Conservation (phyloP, 495 filamentous ascomycete genomes). For the Penicillium samsonianum region DNA sequence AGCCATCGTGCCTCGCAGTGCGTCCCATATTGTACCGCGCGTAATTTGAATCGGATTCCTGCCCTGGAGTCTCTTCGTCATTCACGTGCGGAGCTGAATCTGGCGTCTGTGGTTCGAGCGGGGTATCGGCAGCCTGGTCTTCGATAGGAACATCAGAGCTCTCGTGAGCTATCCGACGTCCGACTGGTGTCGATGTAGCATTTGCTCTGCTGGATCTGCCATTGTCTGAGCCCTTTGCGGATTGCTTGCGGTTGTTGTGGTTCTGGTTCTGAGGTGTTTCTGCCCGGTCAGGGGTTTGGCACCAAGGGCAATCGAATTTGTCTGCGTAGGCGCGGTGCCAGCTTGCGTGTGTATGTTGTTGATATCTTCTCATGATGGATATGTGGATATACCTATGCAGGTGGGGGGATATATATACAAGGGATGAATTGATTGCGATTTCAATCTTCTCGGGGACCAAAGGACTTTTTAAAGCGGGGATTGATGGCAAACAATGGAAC, state of each 20-base stretch:
- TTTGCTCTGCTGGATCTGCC: neutral
- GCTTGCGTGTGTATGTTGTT: conserved; percentile 12
- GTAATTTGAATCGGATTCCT: neutral
- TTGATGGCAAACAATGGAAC: conserved; percentile 1
- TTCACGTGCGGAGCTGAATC: neutral
- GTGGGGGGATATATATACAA: neutral
- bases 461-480: conserved; percentile 9
- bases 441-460: neutral
- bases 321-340: conserved; percentile 13
- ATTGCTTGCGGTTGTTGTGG: neutral
- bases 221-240: neutral
- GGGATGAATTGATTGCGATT: neutral
- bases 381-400: neutral
- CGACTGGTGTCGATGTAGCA: neutral
- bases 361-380: conserved; percentile 9
- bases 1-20: neutral
- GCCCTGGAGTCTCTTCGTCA: neutral
- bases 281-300: neutral
- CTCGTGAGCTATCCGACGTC: neutral
- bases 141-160: neutral
- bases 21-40: neutral
- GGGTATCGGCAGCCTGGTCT: neutral
- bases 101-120: conserved; percentile 1
- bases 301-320: conserved; percentile 11
- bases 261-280: conserved; percentile 5